A percentile compares a stretch with the other conserved stretches of the same genome.
phyloP scores from a whole-genome alignment of 2,329 filamentous ascomycete genomes.

The Pseudonectria foliicola region DNA sequence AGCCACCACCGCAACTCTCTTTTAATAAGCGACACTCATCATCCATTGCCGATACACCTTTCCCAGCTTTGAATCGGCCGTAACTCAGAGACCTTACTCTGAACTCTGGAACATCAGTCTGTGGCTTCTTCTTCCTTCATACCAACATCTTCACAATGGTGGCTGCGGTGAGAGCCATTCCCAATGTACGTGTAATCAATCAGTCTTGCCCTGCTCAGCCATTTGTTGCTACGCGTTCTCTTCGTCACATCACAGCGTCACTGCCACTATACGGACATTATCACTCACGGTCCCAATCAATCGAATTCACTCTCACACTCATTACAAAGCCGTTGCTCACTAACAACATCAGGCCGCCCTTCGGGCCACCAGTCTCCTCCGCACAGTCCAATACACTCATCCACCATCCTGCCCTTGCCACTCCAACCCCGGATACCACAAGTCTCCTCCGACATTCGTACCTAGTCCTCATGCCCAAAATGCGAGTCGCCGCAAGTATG shows the following conservation, averaged over 20 bases:
- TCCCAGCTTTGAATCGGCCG: no score
- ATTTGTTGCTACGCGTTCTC: neutral
- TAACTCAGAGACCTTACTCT: no score
- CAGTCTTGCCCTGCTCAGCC: neutral
- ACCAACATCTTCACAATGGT: constrained; percentile 15
- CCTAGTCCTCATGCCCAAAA: constrained; percentile 30
- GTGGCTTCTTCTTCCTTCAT: neutral
- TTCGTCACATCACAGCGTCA: neutral
- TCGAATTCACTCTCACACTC: no score
- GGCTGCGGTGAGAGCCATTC: constrained; percentile 24
- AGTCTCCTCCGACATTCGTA: constrained; percentile 51
- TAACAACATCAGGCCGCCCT: constrained; percentile 42
- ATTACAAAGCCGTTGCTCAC: no score
- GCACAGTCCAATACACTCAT: constrained; percentile 86
- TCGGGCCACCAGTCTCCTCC: constrained; percentile 65
- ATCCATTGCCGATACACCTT: no score
- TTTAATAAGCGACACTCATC: no score
- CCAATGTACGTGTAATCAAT: constrained; percentile 24
- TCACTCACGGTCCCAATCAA: no score
- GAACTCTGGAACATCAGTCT: no score
- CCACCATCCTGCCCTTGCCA: constrained; percentile 89
- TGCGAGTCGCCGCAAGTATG: constrained; percentile 44
- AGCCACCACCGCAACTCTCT: no score
- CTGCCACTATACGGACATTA: neutral
- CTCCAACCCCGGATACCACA: constrained; percentile 75